phyloP scores from a whole-genome alignment of 805 yeast genomes.

The Naumovozyma dairenensis region DNA sequence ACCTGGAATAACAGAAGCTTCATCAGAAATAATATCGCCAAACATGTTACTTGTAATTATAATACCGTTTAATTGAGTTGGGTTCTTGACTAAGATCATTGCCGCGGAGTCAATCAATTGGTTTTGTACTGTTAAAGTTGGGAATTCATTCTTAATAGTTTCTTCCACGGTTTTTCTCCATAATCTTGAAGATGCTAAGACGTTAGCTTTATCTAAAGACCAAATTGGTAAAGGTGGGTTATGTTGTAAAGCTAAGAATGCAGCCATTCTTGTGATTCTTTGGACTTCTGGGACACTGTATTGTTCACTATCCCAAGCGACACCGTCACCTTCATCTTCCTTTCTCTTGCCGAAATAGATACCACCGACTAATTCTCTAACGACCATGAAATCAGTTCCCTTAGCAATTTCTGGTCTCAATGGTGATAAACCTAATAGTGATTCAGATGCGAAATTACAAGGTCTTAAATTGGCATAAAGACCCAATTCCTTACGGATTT shows the following conservation, averaged over 20 bases:
- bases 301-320: constrained; percentile 89
- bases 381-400: constrained; percentile 89
- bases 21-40: constrained; percentile 96
- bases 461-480: constrained; percentile 96
- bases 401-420: constrained; percentile 72
- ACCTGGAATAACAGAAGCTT: constrained; percentile 96
- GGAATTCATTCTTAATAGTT: constrained; percentile 81
- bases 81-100: constrained; percentile 89
- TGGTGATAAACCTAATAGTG: constrained; percentile 78
- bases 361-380: constrained; percentile 96
- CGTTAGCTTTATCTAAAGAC: constrained; percentile 97
- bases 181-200: constrained; percentile 86
- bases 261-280: constrained; percentile 97
- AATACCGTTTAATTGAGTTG: constrained; percentile 85
- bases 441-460: constrained; percentile 82
- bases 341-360: constrained; percentile 93
- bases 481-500: constrained; percentile 89
- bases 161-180: constrained; percentile 93
- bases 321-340: constrained; percentile 81
- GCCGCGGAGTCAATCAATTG: constrained; percentile 98
- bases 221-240: constrained; percentile 91
- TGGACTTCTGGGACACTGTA: constrained; percentile 88
- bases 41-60: constrained; percentile 93
- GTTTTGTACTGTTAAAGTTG: constrained; percentile 76
- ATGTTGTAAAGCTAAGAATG: constrained; percentile 86